Conservation (phyloP, 139 green algal species). For the Tetradesmus obliquus region DNA sequence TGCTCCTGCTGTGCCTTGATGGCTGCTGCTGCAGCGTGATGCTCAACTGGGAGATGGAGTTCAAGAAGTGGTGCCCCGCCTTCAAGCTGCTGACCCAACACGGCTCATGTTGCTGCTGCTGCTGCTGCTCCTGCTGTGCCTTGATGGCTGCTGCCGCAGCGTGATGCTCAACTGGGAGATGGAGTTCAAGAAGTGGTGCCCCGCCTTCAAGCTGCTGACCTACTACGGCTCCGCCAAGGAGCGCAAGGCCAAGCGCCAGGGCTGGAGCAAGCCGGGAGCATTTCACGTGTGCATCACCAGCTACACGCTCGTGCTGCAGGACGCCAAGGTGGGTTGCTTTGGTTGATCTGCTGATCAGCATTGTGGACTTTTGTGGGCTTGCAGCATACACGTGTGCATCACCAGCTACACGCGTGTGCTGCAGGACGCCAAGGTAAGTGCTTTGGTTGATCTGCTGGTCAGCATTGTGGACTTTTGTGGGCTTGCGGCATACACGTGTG, state of each 20-base stretch:
- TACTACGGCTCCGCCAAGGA: slow-evolving; percentile 97
- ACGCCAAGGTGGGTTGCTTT: slow-evolving; percentile 54
- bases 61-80: slow-evolving; percentile 98
- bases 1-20: no score
- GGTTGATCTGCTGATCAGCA: not conserved
- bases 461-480: not conserved
- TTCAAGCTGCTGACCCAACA: slow-evolving; percentile 99
- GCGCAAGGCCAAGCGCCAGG: slow-evolving; percentile 94
- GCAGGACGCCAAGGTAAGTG: slow-evolving; percentile 68
- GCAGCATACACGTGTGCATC: slow-evolving; percentile 98
- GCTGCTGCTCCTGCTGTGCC: not conserved
- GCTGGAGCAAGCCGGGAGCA: slow-evolving; percentile 97
- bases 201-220: slow-evolving; percentile 98
- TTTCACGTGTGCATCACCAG: slow-evolving; percentile 99
- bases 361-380: not conserved
- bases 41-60: slow-evolving; percentile 99
- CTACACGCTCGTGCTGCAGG: slow-evolving; percentile 95
- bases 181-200: slow-evolving; percentile 99
- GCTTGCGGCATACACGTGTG: slow-evolving; percentile 95
- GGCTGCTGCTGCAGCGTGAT: slow-evolving; percentile 76
- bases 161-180: slow-evolving; percentile 99
- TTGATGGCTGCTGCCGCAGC: not conserved
- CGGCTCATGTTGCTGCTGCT: not conserved
- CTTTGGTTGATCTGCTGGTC: not conserved
- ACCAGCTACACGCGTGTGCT: slow-evolving; percentile 97